Evolutionary conservation across 345 rosid genomes (phyloP), one percentile per base, ranked within the genome.

Genomic region (Eucalyptus erythrocorys): DNA sequence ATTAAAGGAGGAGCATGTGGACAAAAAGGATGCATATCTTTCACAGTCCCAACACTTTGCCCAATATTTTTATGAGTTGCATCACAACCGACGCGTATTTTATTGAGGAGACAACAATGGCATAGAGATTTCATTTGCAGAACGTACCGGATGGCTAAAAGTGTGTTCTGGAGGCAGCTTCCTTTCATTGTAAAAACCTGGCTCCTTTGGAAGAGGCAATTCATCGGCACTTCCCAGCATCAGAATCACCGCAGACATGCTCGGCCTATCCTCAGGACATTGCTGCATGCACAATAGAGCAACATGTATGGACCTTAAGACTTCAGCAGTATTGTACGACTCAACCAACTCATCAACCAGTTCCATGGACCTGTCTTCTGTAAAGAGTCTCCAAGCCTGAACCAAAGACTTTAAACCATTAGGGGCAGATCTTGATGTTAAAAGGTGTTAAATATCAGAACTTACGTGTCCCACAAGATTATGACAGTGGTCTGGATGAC

Each of bases 271-370:
- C 45, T 91, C 92, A 1, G 91, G 94, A 86, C 50, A 48, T 4
- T 89, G 93, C 45, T 94, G 94, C 49, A 94, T 93, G 43, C 95
- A 91, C 21, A 93, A 64, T 16, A 94, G 90, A 43, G 93, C 86
- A 14, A 94, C 88, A 48, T 91, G 95, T 64, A 92, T 90, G 88
- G 91, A 92, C 5, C 94, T 26, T 32, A 68, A 4, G 17, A 90
- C 92, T 71, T 92, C 91, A 6, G 91, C 34, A 6, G 86, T 6
- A 45, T 27, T n/a, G 55, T 64, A 88, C 11, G 55, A 84, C 12
- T 50, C 82, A 2, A 90, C 47, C 27, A 49, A 42, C 30, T 43
- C 37, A 86, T 89, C 90, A 11, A 90, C 55, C 40, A 90, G 86
- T 76, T 92, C 93, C 71, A 88, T 3, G 32, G 91, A 79, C 61